Percentiles rank a stretch among this genome's conserved stretches.
These are phyloP conservation scores for Coemansia sp. DNA, from an alignment of 192 early-diverging fungal genomes.

Conservation along the genomic window DNA sequence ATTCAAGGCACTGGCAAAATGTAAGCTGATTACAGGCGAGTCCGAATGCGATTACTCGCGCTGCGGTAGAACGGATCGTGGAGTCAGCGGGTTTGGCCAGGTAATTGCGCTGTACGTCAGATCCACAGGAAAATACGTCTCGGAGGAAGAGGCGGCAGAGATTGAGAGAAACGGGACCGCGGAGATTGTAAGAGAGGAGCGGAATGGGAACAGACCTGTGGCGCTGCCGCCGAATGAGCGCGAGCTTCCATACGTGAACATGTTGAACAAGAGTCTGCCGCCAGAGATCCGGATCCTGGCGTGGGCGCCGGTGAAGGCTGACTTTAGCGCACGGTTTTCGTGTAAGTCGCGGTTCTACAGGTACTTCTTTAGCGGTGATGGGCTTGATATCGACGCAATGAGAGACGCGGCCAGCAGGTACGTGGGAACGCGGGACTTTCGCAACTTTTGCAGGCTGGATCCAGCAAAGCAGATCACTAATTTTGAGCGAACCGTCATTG, in stretches of 20 bases:
- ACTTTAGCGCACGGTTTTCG: constrained; percentile 86
- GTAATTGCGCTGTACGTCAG: constrained; percentile 81
- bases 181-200: constrained; percentile 25
- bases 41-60: constrained; percentile 73
- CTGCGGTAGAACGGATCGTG: constrained; percentile 85
- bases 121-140: constrained; percentile 51
- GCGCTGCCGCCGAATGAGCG: constrained; percentile 18
- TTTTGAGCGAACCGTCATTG: constrained; percentile 74
- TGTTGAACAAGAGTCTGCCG: constrained; percentile 84
- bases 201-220: constrained; percentile 26
- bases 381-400: constrained; percentile 78
- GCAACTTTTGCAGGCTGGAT: constrained; percentile 96
- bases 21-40: constrained; percentile 72
- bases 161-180: constrained; percentile 20
- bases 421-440: constrained; percentile 86
- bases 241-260: constrained; percentile 80
- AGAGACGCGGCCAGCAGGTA: constrained; percentile 65
- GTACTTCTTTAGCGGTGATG: constrained; percentile 75
- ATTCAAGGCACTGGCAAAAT: constrained; percentile 76
- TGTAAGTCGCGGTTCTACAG: constrained; percentile 84
- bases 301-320: constrained; percentile 76
- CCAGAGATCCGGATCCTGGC: constrained; percentile 86
- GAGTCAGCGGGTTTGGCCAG: constrained; percentile 89
- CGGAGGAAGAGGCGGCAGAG: constrained; percentile 46
- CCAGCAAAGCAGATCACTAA: constrained; percentile 75